phyloP scores from a whole-genome alignment of 1,284 basidiomycete species.

The Laetiporus sulphureus region DNA sequence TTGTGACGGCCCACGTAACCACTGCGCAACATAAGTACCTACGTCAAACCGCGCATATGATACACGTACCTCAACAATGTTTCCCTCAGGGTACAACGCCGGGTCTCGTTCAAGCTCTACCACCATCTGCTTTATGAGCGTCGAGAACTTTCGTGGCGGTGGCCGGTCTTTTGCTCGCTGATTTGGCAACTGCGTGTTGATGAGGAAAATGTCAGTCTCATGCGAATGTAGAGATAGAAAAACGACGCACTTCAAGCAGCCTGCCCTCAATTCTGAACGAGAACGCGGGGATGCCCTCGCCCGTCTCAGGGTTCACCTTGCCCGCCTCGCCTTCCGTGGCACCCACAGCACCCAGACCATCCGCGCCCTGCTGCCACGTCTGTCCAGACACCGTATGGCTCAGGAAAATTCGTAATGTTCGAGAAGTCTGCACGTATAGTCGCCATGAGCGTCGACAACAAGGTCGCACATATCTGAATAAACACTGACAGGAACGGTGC shows the following conservation, averaged over 20 bases:
- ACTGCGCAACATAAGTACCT: conserved; percentile 39
- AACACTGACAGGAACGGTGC: conserved; percentile 48
- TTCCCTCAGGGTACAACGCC: conserved; percentile 74
- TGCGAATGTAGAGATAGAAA: not conserved
- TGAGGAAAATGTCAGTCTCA: conserved; percentile 25
- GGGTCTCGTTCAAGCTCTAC: conserved; percentile 88
- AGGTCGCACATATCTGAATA: not conserved
- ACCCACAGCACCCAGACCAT: conserved; percentile 14
- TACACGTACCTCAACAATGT: conserved; percentile 63
- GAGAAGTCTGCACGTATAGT: conserved; percentile 53
- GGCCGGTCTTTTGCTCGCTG: conserved; percentile 63
- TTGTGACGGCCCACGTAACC: conserved; percentile 61
- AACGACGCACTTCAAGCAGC: conserved; percentile 60
- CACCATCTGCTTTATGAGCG: conserved; percentile 78
- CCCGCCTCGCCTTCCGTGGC: conserved; percentile 16
- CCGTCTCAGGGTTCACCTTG: conserved; percentile 45
- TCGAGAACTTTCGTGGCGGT: conserved; percentile 76
- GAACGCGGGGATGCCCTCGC: conserved; percentile 88
- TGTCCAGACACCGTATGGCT: conserved; percentile 88
- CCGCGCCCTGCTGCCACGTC: conserved; percentile 61
- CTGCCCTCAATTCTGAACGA: conserved; percentile 85
- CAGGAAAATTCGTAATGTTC: conserved; percentile 84
- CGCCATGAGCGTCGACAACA: not conserved
- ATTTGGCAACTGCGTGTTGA: conserved; percentile 39
- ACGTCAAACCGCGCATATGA: not conserved